Evolutionary conservation across 192 early-diverging fungal genomes (phyloP).

Genomic region (Spizellomyces punctatus): DNA sequence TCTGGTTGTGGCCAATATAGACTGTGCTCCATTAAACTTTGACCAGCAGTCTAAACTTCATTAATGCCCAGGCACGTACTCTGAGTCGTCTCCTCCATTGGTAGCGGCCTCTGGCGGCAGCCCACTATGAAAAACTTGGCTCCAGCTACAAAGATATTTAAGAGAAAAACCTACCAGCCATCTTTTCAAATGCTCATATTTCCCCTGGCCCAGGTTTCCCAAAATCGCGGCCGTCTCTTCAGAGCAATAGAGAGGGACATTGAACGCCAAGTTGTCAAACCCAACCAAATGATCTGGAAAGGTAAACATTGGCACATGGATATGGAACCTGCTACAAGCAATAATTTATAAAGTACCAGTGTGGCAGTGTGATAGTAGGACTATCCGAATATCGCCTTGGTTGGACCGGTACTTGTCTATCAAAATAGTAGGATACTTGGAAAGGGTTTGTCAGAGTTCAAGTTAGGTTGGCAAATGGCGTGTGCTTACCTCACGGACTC

Average conservation of each 20-base stretch:
- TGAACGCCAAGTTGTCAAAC: conserved; percentile 35
- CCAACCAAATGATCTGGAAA: conserved; percentile 47
- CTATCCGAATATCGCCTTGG: conserved; percentile 26
- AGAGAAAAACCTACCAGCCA: neutral
- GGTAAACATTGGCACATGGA: conserved; percentile 6
- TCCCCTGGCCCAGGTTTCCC: conserved; percentile 18
- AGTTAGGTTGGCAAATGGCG: neutral
- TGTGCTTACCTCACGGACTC: conserved; percentile 38
- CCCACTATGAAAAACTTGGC: neutral
- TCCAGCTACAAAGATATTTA: conserved; percentile 22
- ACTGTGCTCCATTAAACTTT: neutral
- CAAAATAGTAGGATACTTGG: conserved; percentile 48
- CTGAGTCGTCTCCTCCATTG: neutral
- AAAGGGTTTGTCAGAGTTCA: neutral
- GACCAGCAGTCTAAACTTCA: neutral
- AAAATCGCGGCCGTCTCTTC: conserved; percentile 47
- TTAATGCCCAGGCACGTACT: conserved; percentile 6
- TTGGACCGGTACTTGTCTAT: conserved; percentile 43
- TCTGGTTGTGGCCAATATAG: conserved; percentile 40
- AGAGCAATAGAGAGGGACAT: conserved; percentile 51
- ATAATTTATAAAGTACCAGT: conserved; percentile 9
- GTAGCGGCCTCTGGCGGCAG: neutral
- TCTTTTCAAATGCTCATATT: neutral
- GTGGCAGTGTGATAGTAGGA: conserved; percentile 52
- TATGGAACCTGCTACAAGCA: neutral